Percentiles rank a stretch among this genome's conserved stretches.
These are phyloP conservation scores for Kingdonia uniflora DNA, from an alignment of 164 flowering plant genomes.

Conservation along the genomic window DNA sequence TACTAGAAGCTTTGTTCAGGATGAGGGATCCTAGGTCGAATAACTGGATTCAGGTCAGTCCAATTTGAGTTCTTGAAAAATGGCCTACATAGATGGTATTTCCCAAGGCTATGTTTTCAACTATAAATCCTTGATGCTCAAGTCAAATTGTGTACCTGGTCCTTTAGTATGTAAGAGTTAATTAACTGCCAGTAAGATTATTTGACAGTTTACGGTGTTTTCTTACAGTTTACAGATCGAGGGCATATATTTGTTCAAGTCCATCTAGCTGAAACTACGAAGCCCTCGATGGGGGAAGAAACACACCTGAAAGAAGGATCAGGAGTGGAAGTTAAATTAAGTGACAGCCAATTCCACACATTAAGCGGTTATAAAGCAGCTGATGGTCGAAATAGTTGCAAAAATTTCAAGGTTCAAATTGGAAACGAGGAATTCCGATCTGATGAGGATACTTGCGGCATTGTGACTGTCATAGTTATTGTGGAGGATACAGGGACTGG, in stretches of 20 bases:
- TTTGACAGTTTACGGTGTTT: too few species aligned
- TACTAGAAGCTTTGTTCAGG: too few species aligned
- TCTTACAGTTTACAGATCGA: constrained; percentile 68
- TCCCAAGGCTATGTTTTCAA: too few species aligned
- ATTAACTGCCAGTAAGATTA: too few species aligned
- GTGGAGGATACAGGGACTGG: constrained; percentile 81
- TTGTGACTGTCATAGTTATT: constrained; percentile 42
- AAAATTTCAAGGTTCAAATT: constrained; percentile 37
- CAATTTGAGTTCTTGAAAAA: too few species aligned
- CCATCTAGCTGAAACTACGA: constrained; percentile 49
- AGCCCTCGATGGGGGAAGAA: constrained; percentile 25
- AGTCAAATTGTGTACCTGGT: too few species aligned
- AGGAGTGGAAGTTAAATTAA: constrained; percentile 17
- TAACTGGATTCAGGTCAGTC: too few species aligned
- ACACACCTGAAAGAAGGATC: constrained; percentile 28
- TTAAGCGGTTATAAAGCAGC: constrained; percentile 82
- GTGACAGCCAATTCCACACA: constrained; percentile 34
- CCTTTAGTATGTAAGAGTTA: too few species aligned
- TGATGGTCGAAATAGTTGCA: constrained; percentile 59
- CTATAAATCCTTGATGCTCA: too few species aligned
- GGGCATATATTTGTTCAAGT: constrained; percentile 94
- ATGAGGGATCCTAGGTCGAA: too few species aligned
- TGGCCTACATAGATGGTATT: too few species aligned
- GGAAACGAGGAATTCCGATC: constrained; percentile 27
- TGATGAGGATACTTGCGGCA: constrained; percentile 15